Evolutionary conservation across 352 stramenopile genomes (phyloP), one percentile per base, ranked within the genome.

Genomic region (Phytophthora agathidicida): DNA sequence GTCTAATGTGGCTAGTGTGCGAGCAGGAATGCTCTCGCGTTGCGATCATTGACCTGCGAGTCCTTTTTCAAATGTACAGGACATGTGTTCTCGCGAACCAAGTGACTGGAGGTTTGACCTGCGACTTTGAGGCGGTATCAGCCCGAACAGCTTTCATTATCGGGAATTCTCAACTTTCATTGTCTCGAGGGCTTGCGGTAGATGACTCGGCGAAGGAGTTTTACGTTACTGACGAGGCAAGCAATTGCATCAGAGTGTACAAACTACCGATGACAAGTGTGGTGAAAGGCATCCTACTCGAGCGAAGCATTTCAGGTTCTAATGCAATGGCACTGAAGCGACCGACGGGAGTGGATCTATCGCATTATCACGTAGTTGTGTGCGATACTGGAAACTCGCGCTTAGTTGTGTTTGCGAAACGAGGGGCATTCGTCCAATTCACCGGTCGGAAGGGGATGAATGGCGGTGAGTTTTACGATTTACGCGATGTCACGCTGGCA

Each of bases 351-450:
- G 60, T 89, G 8, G 77, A 83, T 53, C 43, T 86, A 16, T 89
- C 78, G 1, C 83, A 89, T 63, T 91, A 91, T 35, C 83, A 93
- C 33, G 67, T 83, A 5, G 50, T 88, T 6, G 74, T 89, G 3
- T 89, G 75, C 17, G 83, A 93, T 44, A 62, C 52, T 6, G 83
- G 80, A 0, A 84, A 89, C 32, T 58, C 60, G 24, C 73, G 79
- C 2, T 20, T 93, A 7, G 69, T 45, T 5, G 57, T 79, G 1
- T 91, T 86, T 42, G 66, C 78, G 0, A 93, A 93, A 13, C 70
- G 77, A 13, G 83, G 83, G 0, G 49, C 32, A 6, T 91, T 86
- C 31, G 79, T 93, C 2, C 63, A 64, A 8, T 36, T 47, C 5
- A 56, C 86, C 7, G 80, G 80, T 3, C 28, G 39, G 4, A 88